phyloP scores from a whole-genome alignment of 2,329 filamentous ascomycete species.

The Alternaria sp. region DNA sequence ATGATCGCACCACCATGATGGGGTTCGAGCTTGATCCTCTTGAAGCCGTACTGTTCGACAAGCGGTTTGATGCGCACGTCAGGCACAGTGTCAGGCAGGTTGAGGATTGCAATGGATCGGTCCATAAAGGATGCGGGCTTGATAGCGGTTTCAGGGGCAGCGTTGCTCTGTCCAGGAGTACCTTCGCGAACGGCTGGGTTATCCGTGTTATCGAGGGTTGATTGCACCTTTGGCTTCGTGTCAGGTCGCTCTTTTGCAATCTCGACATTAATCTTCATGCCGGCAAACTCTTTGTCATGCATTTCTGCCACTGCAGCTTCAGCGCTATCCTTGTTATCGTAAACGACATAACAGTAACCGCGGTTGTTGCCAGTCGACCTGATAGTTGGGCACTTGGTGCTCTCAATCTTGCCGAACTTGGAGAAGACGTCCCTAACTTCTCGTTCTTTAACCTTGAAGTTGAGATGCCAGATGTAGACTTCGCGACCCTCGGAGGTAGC shows the following conservation, averaged over 20 bases:
- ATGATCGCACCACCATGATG: slow-evolving; percentile 85
- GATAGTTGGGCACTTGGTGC: slow-evolving; percentile 70
- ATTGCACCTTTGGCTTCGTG: slow-evolving; percentile 54
- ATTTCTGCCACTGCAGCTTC: slow-evolving; percentile 68
- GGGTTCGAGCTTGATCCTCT: slow-evolving; percentile 79
- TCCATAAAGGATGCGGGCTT: slow-evolving; percentile 49
- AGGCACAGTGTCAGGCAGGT: slow-evolving; percentile 90
- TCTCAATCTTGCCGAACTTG: slow-evolving; percentile 76
- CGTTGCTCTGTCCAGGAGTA: slow-evolving; percentile 23
- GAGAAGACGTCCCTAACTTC: slow-evolving; percentile 75
- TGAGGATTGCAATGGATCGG: slow-evolving; percentile 80
- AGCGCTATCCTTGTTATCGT: slow-evolving; percentile 70
- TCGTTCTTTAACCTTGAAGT: slow-evolving; percentile 76
- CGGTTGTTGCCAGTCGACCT: slow-evolving; percentile 72
- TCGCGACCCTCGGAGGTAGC: slow-evolving; percentile 87
- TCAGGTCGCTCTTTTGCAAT: slow-evolving; percentile 53
- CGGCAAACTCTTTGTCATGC: slow-evolving; percentile 73
- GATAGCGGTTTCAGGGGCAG: slow-evolving; percentile 29
- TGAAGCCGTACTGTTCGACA: slow-evolving; percentile 74
- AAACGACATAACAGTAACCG: slow-evolving; percentile 82
- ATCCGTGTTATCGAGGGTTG: slow-evolving; percentile 56
- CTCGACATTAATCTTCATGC: slow-evolving; percentile 69
- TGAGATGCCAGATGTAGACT: slow-evolving; percentile 82
- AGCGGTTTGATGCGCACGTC: slow-evolving; percentile 79
- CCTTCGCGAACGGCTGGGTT: slow-evolving; percentile 46